Base-by-base conservation (phyloP, 2,329 filamentous ascomycete genomes). In the Colletotrichum sp. region DNA sequence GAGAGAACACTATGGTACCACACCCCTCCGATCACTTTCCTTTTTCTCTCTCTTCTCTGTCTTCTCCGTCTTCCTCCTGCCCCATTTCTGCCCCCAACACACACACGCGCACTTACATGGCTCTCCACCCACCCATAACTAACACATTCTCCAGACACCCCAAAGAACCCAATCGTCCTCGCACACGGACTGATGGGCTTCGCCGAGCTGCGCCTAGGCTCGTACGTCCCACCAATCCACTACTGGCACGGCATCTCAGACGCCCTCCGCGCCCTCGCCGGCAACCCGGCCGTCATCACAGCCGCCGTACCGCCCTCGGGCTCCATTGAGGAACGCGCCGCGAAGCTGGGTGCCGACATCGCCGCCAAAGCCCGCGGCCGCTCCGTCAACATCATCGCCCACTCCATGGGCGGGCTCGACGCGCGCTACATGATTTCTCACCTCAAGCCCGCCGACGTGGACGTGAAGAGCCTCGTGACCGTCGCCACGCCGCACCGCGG, bases 361-460 rank as follows among this genome's bases (percentile, higher is more conserved):
- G 87, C 87, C 64, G 81, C 84, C 39, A 84, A 83, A 12, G 87
- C 89, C 2, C 79, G 82, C 27, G 87, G 87, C 22, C 86, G 84
- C 76, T 91, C 93, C 67, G 95, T 98, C 78, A 95, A 95, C 82
- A 94, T 98, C 75, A 88, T 96, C 25, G 91, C 91, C 55, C 94
- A 96, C 84, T 91, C 88, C 79, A 93, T 93, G 91, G 91, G 92
- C 64, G 92, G 92, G 3, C 86, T 94, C 5, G 92, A 93, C 81
- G 90, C 91, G 12, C 87, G 92, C 62, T 92, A 92, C 82, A 92
- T 93, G 91, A 90, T 93, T 69, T 90, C 91, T 27, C 86, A 87
- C 67, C 85, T 93, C 15, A 85, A 84, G 57, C 89, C 89, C 1
- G 81, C 83, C 29, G 83, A 85, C 55, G 84, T 91, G 25, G 81